Percentiles rank a stretch among this genome's conserved stretches.
Evolutionary conservation across 2,329 filamentous ascomycete species (phyloP).

Genomic region (Botrytis fragariae): DNA sequence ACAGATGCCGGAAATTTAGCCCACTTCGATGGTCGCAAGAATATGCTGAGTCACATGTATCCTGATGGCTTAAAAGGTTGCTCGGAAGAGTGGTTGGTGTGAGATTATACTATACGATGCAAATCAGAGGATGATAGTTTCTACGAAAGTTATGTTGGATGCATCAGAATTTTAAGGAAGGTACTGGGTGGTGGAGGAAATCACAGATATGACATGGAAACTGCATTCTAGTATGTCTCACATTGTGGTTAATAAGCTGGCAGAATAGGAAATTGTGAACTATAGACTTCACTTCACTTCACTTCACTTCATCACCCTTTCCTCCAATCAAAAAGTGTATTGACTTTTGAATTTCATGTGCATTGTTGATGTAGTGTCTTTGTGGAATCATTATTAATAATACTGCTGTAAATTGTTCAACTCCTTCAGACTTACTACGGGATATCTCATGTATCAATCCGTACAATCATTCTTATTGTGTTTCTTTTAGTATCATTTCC

Average conservation of each 20-base stretch:
- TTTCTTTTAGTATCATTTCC: not conserved
- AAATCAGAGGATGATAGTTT: not conserved
- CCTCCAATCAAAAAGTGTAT: not conserved
- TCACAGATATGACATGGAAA: not conserved
- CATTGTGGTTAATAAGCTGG: not conserved
- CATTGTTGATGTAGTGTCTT: not conserved
- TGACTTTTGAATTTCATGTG: not conserved
- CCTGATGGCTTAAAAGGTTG: not conserved
- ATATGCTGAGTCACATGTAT: not conserved
- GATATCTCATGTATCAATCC: not conserved
- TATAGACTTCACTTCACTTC: not conserved
- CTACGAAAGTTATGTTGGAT: not conserved
- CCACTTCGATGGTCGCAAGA: not conserved
- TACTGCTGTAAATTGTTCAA: not conserved
- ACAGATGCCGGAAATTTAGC: not conserved
- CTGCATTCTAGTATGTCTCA: not conserved
- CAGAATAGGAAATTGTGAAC: not conserved
- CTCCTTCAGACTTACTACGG: not conserved
- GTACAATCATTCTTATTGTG: not conserved
- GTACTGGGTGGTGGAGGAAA: too few species aligned
- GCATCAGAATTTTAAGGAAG: not conserved
- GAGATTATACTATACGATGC: too few species aligned
- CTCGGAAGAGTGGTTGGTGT: not conserved
- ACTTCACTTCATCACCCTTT: not conserved
- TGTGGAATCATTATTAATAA: not conserved